Evolutionary conservation across 306 rosid genomes (phyloP).

Genomic region (Quercus suber): DNA sequence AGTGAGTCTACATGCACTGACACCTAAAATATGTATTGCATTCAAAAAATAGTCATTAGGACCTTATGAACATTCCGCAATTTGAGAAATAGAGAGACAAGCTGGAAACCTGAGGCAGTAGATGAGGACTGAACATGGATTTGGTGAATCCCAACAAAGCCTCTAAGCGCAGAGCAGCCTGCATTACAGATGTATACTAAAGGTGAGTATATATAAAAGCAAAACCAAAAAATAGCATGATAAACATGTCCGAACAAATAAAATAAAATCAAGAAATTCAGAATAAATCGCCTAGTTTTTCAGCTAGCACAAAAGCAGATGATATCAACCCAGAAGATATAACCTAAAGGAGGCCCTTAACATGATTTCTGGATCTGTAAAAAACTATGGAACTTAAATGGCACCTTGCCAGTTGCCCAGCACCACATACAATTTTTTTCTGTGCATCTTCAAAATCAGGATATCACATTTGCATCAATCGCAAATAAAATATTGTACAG

Average conservation of each 20-base stretch:
- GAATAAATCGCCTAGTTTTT: neutral
- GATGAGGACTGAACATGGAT: constrained; percentile 59
- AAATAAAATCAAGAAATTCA: neutral
- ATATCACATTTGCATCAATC: neutral
- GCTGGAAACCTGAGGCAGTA: constrained; percentile 65
- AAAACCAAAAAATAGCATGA: neutral
- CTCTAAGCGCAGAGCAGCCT: constrained; percentile 69
- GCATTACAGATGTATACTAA: constrained; percentile 17
- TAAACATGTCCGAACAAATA: neutral
- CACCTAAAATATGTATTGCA: neutral
- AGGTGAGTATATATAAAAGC: neutral
- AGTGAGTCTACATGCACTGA: neutral
- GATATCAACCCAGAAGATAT: neutral
- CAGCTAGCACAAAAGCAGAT: neutral
- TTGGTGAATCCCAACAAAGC: constrained; percentile 63
- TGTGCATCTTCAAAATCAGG: neutral
- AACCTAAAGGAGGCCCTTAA: neutral
- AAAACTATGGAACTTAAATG: neutral
- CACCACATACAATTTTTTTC: neutral
- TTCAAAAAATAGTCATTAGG: neutral
- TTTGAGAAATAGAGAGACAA: constrained; percentile 13
- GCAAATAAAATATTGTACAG: neutral
- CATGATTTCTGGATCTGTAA: neutral
- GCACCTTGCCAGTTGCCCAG: neutral
- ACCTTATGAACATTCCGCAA: neutral